Conservation (phyloP, 805 yeast genomes). For the Nadsonia fulvescens region DNA sequence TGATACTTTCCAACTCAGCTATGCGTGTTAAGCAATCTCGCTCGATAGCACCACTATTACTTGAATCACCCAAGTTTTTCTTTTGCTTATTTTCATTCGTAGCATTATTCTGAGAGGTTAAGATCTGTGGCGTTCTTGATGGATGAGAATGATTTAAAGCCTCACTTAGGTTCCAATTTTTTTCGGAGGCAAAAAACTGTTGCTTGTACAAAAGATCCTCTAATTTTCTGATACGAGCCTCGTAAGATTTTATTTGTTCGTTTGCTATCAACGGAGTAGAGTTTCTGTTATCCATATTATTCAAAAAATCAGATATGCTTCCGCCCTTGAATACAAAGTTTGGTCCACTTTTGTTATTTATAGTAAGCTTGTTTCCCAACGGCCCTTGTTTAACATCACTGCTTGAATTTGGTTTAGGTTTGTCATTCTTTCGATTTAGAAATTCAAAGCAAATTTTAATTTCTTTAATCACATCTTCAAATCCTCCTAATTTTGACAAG, state of each 20-base stretch:
- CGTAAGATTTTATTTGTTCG: constrained; percentile 42
- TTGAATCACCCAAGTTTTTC: too few relatives aligned
- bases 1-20: constrained; percentile 1
- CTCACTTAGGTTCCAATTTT: not conserved
- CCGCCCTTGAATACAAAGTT: constrained; percentile 6
- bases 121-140: not conserved
- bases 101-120: too few relatives aligned
- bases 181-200: constrained; percentile 18
- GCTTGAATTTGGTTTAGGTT: not conserved
- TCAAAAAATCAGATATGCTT: constrained; percentile 3
- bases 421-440: constrained; percentile 8
- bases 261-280: constrained; percentile 9
- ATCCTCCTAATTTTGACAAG: constrained; percentile 13
- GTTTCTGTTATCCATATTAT: constrained; percentile 1
- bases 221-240: constrained; percentile 52
- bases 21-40: too few relatives aligned
- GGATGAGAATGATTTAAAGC: too few relatives aligned
- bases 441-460: too few relatives aligned
- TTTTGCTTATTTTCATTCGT: too few relatives aligned
- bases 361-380: not conserved
- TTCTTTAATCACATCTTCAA: constrained; percentile 15
- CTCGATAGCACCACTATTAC: too few relatives aligned
- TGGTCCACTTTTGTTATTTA: not conserved
- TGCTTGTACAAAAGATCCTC: constrained; percentile 65
- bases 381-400: not conserved